phyloP scores from a whole-genome alignment of 441 rosid species.

The Gossypium lobatum region DNA sequence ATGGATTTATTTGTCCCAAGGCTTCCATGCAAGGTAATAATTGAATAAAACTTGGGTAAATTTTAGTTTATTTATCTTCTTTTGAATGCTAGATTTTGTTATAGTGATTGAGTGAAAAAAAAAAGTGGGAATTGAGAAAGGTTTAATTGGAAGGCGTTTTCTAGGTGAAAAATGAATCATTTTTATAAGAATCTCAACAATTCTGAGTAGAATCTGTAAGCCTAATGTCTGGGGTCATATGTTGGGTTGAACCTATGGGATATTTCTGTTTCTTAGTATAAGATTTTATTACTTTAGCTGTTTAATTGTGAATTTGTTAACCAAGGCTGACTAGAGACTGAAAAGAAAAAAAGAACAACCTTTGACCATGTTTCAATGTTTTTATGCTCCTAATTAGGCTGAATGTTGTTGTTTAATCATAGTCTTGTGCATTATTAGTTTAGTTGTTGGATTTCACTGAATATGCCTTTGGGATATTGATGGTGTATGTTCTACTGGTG shows the following conservation, averaged over 20 bases:
- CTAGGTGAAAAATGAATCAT: not conserved
- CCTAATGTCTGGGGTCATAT: not conserved
- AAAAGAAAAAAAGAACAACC: not conserved
- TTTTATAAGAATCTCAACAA: not conserved
- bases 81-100: too few species aligned
- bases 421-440: not conserved
- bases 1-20: constrained; percentile 60
- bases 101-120: too few species aligned
- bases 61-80: too few species aligned
- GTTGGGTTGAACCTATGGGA: not conserved
- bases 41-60: too few species aligned
- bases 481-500: constrained; percentile 1
- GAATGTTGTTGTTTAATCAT: not conserved
- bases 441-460: not conserved
- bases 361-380: not conserved
- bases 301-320: not conserved
- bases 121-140: not conserved
- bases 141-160: not conserved
- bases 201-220: not conserved
- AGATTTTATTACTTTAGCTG: not conserved
- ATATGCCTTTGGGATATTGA: not conserved
- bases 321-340: not conserved
- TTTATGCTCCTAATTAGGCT: not conserved
- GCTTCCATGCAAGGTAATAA: constrained; percentile 48
- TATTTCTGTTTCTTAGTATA: not conserved